These are phyloP conservation scores for Orobanche coerulescens DNA, from an alignment of 257 asterid species.

Conservation along the genomic window DNA sequence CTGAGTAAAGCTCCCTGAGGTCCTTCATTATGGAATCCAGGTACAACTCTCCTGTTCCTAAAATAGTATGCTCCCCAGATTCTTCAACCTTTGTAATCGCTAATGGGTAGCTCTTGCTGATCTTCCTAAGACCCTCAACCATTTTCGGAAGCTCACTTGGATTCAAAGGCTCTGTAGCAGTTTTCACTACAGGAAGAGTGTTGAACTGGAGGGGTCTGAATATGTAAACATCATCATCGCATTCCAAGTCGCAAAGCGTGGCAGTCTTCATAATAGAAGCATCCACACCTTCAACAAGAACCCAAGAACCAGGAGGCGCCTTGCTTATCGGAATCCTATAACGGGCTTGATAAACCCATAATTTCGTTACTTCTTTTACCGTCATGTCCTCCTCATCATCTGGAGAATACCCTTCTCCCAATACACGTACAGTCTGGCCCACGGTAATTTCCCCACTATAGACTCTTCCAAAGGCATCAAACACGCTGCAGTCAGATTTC, in stretches of 20 bases:
- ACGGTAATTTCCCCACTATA: constrained; percentile 89
- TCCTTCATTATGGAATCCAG: constrained; percentile 97
- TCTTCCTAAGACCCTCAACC: constrained; percentile 98
- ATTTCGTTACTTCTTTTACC: constrained; percentile 80
- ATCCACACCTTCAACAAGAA: constrained; percentile 97
- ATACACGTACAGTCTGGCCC: constrained; percentile 82
- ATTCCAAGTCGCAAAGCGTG: constrained; percentile 72
- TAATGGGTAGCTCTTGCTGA: constrained; percentile 96
- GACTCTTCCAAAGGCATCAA: constrained; percentile 96
- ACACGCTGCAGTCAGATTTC: constrained; percentile 88
- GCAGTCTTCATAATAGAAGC: constrained; percentile 99
- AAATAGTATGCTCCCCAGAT: constrained; percentile 95
- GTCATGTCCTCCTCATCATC: constrained; percentile 99
- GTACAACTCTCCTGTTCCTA: constrained; percentile 93
- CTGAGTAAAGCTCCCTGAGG: constrained; percentile 95
- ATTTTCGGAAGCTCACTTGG: constrained; percentile 97
- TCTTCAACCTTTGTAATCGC: constrained; percentile 98
- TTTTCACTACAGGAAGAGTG: constrained; percentile 95
- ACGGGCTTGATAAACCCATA: constrained; percentile 98
- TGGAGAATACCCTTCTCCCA: constrained; percentile 99
- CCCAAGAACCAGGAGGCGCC: constrained; percentile 99
- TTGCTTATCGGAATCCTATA: constrained; percentile 89
- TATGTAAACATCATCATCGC: constrained; percentile 77
- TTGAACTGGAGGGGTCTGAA: constrained; percentile 93
- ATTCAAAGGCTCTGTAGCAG: constrained; percentile 96